Percentiles rank a stretch among this genome's conserved stretches.
phyloP scores from a whole-genome alignment of 495 filamentous ascomycete genomes.

The Xylaria castorea region DNA sequence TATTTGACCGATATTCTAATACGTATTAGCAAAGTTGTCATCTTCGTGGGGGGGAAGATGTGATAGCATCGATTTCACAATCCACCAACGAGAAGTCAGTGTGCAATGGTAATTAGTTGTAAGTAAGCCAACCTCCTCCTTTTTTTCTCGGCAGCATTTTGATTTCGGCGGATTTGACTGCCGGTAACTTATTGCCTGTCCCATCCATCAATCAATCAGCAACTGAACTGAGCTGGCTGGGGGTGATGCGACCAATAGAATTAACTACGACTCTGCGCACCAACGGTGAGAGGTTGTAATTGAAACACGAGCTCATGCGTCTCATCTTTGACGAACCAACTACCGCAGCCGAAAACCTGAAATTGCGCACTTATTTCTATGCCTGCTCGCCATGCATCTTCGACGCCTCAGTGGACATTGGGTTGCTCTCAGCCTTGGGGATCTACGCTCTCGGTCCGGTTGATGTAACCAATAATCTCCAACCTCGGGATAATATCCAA shows the following conservation, averaged over 20 bases:
- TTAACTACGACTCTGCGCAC: neutral
- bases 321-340: constrained; percentile 10
- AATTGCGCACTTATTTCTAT: constrained; percentile 15
- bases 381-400: constrained; percentile 6
- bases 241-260: constrained; percentile 18
- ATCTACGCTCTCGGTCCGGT: constrained; percentile 17
- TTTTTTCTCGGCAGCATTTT: neutral
- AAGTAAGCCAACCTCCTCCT: no score
- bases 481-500: constrained; percentile 16
- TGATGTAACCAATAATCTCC: constrained; percentile 26
- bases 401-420: constrained; percentile 14
- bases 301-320: constrained; percentile 6
- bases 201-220: neutral
- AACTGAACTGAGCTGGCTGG: constrained; percentile 9
- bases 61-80: neutral
- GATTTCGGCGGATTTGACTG: constrained; percentile 6
- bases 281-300: neutral
- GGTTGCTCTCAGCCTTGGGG: constrained; percentile 19
- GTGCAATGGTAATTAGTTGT: neutral
- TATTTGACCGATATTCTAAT: neutral
- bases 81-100: neutral
- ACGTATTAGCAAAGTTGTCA: neutral
- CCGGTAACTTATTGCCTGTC: neutral
- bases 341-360: neutral
- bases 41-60: neutral